phyloP scores from a whole-genome alignment of 2,329 filamentous ascomycete genomes.

The Orbilia ellipsospora region DNA sequence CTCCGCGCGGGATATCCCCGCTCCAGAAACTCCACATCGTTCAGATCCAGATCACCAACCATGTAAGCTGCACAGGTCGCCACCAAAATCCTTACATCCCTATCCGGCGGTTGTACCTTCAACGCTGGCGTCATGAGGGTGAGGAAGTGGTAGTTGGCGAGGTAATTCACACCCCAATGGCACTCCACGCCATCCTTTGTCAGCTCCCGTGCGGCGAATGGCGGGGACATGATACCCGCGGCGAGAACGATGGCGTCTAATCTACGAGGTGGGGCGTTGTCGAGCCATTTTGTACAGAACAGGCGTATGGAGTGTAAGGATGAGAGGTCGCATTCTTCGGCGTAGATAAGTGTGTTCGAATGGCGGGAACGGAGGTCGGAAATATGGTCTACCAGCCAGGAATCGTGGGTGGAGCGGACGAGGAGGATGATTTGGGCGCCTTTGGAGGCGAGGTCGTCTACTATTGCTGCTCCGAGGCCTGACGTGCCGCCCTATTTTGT shows the following conservation, averaged over 20 bases:
- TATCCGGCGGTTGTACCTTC: slow-evolving; percentile 88
- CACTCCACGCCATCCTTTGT: slow-evolving; percentile 85
- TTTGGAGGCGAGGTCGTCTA: slow-evolving; percentile 77
- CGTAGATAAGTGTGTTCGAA: slow-evolving; percentile 88
- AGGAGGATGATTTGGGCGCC: slow-evolving; percentile 93
- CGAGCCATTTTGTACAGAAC: slow-evolving; percentile 98
- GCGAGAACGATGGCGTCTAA: slow-evolving; percentile 92
- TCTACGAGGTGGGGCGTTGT: slow-evolving; percentile 87
- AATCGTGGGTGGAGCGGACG: slow-evolving; percentile 83
- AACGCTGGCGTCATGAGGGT: slow-evolving; percentile 91
- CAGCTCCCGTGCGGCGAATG: slow-evolving; percentile 69
- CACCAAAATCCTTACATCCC: slow-evolving; percentile 89
- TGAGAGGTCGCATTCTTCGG: slow-evolving; percentile 90
- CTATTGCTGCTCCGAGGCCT: slow-evolving; percentile 84
- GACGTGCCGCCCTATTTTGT: slow-evolving; percentile 82
- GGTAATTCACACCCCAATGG: slow-evolving; percentile 94
- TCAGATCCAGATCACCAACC: slow-evolving; percentile 69
- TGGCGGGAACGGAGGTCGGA: slow-evolving; percentile 82
- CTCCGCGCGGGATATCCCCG: slow-evolving; percentile 66
- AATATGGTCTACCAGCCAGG: slow-evolving; percentile 91
- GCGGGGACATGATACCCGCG: slow-evolving; percentile 79
- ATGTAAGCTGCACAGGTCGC: slow-evolving; percentile 91
- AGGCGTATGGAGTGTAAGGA: slow-evolving; percentile 89
- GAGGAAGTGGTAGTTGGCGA: slow-evolving; percentile 94
- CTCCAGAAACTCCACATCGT: slow-evolving; percentile 64